These are phyloP conservation scores for Recurvomyces mirabilis DNA, from an alignment of 495 filamentous ascomycete species.

Conservation along the genomic window DNA sequence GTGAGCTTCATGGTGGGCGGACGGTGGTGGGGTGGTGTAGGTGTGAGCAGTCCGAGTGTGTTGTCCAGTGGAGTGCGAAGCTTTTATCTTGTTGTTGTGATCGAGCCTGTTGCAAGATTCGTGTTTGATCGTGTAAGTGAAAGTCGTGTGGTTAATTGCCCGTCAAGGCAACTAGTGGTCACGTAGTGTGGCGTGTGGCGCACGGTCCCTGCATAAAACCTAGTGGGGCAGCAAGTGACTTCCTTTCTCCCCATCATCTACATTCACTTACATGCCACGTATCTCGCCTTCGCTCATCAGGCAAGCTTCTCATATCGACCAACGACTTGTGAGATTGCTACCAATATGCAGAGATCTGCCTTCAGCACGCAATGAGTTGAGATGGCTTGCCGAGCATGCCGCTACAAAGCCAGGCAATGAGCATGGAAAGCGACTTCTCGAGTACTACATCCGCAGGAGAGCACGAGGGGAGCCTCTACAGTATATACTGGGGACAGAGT, in stretches of 20 bases:
- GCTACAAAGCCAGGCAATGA: not conserved
- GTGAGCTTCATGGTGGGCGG: conserved; percentile 18
- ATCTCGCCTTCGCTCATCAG: conserved; percentile 49
- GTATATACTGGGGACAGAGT: conserved; percentile 81
- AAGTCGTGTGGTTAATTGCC: no score
- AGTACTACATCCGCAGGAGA: conserved; percentile 31
- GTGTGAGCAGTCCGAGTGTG: not conserved
- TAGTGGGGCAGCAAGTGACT: no score
- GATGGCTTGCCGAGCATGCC: conserved; percentile 69
- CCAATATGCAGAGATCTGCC: conserved; percentile 53
- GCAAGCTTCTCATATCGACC: conserved; percentile 43
- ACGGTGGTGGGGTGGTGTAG: not conserved
- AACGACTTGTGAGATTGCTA: conserved; percentile 56
- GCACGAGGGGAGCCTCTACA: conserved; percentile 65
- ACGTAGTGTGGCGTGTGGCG: no score
- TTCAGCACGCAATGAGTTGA: conserved; percentile 66
- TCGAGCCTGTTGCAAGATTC: not conserved
- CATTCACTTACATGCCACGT: conserved; percentile 37
- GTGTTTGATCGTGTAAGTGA: no score
- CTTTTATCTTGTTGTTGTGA: not conserved
- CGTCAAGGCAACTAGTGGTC: no score
- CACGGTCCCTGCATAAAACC: no score
- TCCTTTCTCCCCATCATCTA: no score
- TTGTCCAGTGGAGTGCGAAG: not conserved
- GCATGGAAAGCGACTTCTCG: not conserved